Evolutionary conservation across 805 yeast genomes (phyloP).

Genomic region (Clavispora phyllophila): DNA sequence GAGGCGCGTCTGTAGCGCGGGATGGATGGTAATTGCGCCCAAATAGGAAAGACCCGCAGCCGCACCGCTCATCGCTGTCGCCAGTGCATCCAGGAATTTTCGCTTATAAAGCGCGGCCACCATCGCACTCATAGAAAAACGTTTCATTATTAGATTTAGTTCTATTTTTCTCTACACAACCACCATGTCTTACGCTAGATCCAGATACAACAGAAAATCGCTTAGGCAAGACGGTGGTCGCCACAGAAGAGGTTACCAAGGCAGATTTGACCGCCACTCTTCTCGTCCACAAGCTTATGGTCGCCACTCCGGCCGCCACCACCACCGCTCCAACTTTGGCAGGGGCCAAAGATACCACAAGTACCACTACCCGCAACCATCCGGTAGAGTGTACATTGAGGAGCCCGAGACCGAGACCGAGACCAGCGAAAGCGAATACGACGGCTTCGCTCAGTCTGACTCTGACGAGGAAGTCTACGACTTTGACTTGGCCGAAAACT

Average conservation of each 20-base stretch:
- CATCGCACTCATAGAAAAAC: background rate
- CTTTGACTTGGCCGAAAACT: constrained; percentile 21
- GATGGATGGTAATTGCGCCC: background rate
- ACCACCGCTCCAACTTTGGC: constrained; percentile 1
- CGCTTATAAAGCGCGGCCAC: constrained; percentile 5
- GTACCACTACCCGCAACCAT: constrained; percentile 31
- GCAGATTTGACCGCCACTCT: background rate
- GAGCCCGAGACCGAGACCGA: constrained; percentile 38
- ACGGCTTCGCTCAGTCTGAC: constrained; percentile 14
- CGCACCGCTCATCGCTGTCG: constrained; percentile 17
- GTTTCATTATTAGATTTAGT: background rate
- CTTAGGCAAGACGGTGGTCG: constrained; percentile 7
- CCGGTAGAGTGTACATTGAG: constrained; percentile 36
- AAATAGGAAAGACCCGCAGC: constrained; percentile 6
- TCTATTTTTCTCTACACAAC: background rate
- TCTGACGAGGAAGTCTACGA: constrained; percentile 26
- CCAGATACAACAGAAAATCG: constrained; percentile 23
- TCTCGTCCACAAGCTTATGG: background rate
- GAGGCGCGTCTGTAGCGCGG: background rate
- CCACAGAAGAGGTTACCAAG: background rate
- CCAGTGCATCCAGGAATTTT: background rate
- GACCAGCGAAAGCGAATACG: constrained; percentile 19
- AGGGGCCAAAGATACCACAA: constrained; percentile 22
- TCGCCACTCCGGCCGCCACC: background rate
- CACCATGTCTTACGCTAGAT: constrained; percentile 14